Percentiles rank a stretch among this genome's conserved stretches.
Evolutionary conservation across 345 rosid genomes (phyloP).

Genomic region (Populus deltoides): DNA sequence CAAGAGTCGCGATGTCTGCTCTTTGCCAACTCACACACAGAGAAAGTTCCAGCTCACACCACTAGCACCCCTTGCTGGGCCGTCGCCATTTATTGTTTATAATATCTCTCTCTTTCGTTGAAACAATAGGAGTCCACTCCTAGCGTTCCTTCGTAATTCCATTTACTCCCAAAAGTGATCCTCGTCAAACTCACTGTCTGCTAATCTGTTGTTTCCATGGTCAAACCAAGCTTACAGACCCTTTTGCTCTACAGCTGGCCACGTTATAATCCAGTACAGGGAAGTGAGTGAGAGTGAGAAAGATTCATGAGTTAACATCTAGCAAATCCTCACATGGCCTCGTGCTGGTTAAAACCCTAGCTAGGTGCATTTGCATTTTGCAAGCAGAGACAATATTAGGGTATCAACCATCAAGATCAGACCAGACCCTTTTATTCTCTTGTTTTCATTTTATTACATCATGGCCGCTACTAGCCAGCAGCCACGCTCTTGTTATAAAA

Average conservation of each 20-base stretch:
- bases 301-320: not conserved
- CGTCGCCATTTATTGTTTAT: not conserved
- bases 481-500: not conserved
- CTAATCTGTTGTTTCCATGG: not conserved
- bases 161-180: not conserved
- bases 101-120: not conserved
- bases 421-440: not conserved
- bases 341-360: not conserved
- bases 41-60: conserved; percentile 33
- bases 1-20: not conserved
- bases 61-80: conserved; percentile 12
- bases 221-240: not conserved
- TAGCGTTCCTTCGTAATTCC: not conserved
- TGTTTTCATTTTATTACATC: not conserved
- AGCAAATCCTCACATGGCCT: conserved; percentile 28
- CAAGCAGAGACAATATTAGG: not conserved
- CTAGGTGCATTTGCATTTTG: not conserved
- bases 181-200: not conserved
- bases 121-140: too few species aligned
- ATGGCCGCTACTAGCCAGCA: not conserved
- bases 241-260: conserved; percentile 40
- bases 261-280: conserved; percentile 26
- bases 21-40: conserved; percentile 31
- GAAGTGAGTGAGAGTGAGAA: not conserved
- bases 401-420: not conserved